Percentiles rank a stretch among this genome's conserved stretches.
Conservation (phyloP, 2,329 filamentous ascomycete genomes). For the Arthrinium phaeospermum region DNA sequence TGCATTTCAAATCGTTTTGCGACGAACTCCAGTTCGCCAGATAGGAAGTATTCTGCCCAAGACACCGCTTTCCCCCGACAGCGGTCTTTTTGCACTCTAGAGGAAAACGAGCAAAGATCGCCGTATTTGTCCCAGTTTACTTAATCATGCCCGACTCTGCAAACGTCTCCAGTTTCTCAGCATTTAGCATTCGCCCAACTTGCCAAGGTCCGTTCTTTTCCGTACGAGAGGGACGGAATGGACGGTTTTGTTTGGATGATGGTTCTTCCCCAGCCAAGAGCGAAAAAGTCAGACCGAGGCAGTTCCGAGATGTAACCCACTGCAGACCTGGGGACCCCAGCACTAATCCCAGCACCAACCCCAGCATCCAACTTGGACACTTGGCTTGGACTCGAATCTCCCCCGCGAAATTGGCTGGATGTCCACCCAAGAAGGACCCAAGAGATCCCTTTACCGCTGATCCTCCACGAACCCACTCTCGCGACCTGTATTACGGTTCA, state of each 20-base stretch:
- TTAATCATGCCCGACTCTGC: neutral
- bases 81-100: neutral
- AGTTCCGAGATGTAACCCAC: slow-evolving; percentile 13
- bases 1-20: neutral
- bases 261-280: slow-evolving; percentile 1
- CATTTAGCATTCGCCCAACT: neutral
- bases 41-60: neutral
- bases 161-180: neutral
- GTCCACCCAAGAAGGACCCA: neutral
- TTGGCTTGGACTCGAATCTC: neutral
- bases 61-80: neutral
- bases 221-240: neutral
- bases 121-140: neutral
- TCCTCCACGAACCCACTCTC: slow-evolving; percentile 16
- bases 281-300: slow-evolving; percentile 11
- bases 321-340: slow-evolving; percentile 12
- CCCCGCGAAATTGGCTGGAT: slow-evolving; percentile 9
- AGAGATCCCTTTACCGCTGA: slow-evolving; percentile 15
- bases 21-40: neutral
- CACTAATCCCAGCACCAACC: neutral
- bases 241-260: neutral
- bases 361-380: neutral
- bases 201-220: slow-evolving; percentile 9
- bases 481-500: slow-evolving; percentile 2
- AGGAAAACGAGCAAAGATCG: slow-evolving; percentile 2